These are phyloP conservation scores for Psilocybe azurescens DNA, from an alignment of 768 basidiomycete species.

Conservation along the genomic window DNA sequence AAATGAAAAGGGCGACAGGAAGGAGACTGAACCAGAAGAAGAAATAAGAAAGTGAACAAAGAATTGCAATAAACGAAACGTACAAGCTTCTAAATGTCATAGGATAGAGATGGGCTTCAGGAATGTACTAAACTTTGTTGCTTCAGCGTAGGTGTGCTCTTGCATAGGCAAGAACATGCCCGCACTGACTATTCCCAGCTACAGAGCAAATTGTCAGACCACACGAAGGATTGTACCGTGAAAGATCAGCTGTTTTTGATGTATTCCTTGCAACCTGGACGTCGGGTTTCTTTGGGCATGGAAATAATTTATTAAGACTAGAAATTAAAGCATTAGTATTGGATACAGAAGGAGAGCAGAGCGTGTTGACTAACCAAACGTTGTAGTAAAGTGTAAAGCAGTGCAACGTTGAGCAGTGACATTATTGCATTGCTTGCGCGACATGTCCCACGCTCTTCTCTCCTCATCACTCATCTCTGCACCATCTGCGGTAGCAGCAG, in stretches of 20 bases:
- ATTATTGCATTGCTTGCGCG: too few relatives aligned
- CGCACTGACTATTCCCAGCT: constrained; percentile 41
- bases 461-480: too few relatives aligned
- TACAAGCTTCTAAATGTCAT: constrained; percentile 47
- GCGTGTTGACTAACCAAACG: too few relatives aligned
- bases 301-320: too few relatives aligned
- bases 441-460: too few relatives aligned
- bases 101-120: constrained; percentile 47
- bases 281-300: too few relatives aligned
- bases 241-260: neutral
- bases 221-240: neutral
- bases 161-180: constrained; percentile 35
- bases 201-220: neutral
- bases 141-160: constrained; percentile 37
- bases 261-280: neutral
- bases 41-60: neutral
- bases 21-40: constrained; percentile 31
- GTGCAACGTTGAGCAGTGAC: too few relatives aligned
- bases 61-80: constrained; percentile 14
- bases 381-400: too few relatives aligned
- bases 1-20: constrained; percentile 20
- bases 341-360: too few relatives aligned
- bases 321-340: too few relatives aligned
- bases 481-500: too few relatives aligned
- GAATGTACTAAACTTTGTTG: constrained; percentile 39